Conservation (phyloP, 1,139 yeast genomes). For the Meyerozyma sp. region DNA sequence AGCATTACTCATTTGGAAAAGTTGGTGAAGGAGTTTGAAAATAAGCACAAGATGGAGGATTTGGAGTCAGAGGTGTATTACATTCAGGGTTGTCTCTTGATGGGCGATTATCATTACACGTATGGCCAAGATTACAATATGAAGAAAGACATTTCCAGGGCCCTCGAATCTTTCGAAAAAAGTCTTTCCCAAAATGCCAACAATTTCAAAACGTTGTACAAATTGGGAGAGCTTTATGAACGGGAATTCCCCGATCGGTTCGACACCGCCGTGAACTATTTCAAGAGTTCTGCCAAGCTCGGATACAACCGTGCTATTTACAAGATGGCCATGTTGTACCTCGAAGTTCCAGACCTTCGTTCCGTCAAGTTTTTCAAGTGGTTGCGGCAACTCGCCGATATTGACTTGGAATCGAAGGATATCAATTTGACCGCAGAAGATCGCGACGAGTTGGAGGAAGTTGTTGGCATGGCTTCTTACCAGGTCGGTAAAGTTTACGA, state of each 20-base stretch:
- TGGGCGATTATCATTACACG: constrained; percentile 25
- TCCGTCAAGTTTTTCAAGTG: constrained; percentile 33
- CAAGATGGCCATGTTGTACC: constrained; percentile 35
- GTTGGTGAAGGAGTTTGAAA: constrained; percentile 31
- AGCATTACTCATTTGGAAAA: constrained; percentile 36
- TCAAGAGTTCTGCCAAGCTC: constrained; percentile 35
- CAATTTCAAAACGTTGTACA: constrained; percentile 32
- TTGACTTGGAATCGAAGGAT: constrained; percentile 31
- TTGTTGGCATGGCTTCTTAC: constrained; percentile 38
- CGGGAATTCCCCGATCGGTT: constrained; percentile 25
- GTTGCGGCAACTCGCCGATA: constrained; percentile 32
- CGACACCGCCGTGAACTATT: constrained; percentile 30
- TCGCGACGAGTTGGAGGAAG: constrained; percentile 37
- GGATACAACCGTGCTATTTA: constrained; percentile 43
- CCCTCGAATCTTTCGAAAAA: constrained; percentile 29
- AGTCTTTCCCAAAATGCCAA: constrained; percentile 29
- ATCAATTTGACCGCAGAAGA: constrained; percentile 34
- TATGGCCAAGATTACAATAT: constrained; percentile 37
- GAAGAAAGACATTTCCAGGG: constrained; percentile 23
- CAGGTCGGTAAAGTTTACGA: constrained; percentile 70
- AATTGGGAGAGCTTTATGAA: constrained; percentile 39
- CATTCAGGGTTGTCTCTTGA: constrained; percentile 37
- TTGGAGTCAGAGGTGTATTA: constrained; percentile 22
- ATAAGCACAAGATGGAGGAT: constrained; percentile 39
- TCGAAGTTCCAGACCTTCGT: constrained; percentile 30